A percentile compares a stretch with the other conserved stretches of the same genome.
Conservation (phyloP, 768 basidiomycete species). For the Lactarius deliciosus region DNA sequence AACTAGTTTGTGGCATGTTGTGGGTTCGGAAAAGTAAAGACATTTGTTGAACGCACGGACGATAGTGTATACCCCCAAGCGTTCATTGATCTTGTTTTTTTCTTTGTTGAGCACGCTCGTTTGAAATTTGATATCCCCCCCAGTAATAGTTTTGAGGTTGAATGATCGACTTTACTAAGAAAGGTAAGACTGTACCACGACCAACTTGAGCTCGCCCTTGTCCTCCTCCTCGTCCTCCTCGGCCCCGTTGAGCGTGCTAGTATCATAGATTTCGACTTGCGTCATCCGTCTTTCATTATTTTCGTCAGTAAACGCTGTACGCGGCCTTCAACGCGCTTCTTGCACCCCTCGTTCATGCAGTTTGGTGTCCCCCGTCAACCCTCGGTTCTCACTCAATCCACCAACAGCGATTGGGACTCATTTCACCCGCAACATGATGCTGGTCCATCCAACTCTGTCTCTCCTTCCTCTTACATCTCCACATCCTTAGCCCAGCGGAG, state of each 20-base stretch:
- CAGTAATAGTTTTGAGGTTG: background rate
- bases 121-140: background rate
- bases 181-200: slow-evolving; percentile 16
- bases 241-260: background rate
- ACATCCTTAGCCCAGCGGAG: slow-evolving; percentile 47
- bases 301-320: background rate
- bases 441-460: slow-evolving; percentile 35
- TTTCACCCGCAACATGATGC: slow-evolving; percentile 32
- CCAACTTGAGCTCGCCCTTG: background rate
- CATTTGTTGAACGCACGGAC: slow-evolving; percentile 17
- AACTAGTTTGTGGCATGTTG: slow-evolving; percentile 43
- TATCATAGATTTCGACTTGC: background rate
- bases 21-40: slow-evolving; percentile 26
- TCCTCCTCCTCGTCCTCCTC: background rate
- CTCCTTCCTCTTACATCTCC: slow-evolving; percentile 36
- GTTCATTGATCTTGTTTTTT: slow-evolving; percentile 2
- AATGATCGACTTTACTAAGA: slow-evolving; percentile 6
- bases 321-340: background rate
- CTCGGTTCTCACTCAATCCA: slow-evolving; percentile 35
- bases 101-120: background rate
- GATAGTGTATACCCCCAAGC: slow-evolving; percentile 4
- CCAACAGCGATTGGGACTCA: slow-evolving; percentile 37
- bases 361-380: slow-evolving; percentile 34
- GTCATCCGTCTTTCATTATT: background rate
- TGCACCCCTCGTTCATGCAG: slow-evolving; percentile 20